These are phyloP conservation scores for Leavenworthia alabamica DNA, from an alignment of 345 rosid species.

Conservation along the genomic window DNA sequence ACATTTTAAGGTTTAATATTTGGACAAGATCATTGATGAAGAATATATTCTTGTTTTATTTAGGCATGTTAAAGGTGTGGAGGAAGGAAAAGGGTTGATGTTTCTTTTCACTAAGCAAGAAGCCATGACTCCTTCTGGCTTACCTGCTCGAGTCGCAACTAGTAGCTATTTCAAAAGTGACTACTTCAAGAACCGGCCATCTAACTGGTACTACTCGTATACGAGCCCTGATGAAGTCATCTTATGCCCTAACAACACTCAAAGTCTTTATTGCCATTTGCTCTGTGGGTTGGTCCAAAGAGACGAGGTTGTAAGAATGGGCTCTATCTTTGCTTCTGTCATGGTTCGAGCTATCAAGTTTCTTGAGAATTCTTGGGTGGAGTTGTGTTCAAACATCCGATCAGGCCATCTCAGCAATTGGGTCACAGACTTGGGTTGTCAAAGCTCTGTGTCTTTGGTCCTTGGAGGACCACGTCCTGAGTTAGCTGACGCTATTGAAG, in stretches of 20 bases:
- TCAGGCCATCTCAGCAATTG: constrained; percentile 57
- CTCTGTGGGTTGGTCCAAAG: constrained; percentile 77
- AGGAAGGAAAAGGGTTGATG: constrained; percentile 86
- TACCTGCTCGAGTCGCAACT: constrained; percentile 79
- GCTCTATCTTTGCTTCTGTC: constrained; percentile 87
- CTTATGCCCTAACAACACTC: constrained; percentile 69
- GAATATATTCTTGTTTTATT: background rate
- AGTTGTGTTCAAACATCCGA: constrained; percentile 67
- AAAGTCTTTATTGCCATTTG: constrained; percentile 78
- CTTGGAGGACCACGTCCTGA: constrained; percentile 41
- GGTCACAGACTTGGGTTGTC: constrained; percentile 62
- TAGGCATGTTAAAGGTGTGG: constrained; percentile 72
- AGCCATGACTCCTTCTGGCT: constrained; percentile 60
- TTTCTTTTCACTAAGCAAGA: constrained; percentile 76
- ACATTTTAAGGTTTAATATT: background rate
- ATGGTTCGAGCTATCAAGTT: constrained; percentile 68
- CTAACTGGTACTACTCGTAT: constrained; percentile 58
- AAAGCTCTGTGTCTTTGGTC: constrained; percentile 37
- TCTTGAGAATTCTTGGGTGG: constrained; percentile 63
- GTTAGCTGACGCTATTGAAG: constrained; percentile 47
- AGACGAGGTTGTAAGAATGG: constrained; percentile 65
- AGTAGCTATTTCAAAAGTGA: constrained; percentile 83
- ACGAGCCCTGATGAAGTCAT: constrained; percentile 89
- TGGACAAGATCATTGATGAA: background rate
- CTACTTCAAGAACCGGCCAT: constrained; percentile 67